A percentile compares a stretch with the other conserved stretches of the same genome.
Conservation (phyloP, 495 filamentous ascomycete species). For the Xylaria scruposa region DNA sequence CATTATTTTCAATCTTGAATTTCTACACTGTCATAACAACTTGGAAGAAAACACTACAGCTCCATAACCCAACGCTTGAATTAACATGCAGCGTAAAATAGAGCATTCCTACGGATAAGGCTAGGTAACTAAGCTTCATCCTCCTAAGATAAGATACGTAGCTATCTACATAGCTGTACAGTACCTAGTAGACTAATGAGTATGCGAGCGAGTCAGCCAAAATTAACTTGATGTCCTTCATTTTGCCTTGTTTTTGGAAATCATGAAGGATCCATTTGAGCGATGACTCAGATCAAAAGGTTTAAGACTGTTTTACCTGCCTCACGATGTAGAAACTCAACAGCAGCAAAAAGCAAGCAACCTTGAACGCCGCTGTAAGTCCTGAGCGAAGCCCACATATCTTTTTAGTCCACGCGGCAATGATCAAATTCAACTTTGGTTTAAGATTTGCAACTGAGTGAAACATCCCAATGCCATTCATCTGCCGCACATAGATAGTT, state of each 20-base stretch:
- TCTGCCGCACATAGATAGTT: too few relatives aligned
- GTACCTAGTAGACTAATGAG: background rate
- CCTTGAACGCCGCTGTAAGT: too few relatives aligned
- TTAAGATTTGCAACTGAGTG: too few relatives aligned
- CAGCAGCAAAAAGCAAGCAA: background rate
- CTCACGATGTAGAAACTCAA: background rate
- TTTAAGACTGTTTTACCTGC: background rate
- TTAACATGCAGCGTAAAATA: background rate
- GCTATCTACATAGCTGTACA: background rate
- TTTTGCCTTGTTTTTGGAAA: background rate
- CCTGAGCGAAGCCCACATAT: too few relatives aligned
- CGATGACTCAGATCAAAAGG: background rate
- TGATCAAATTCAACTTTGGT: too few relatives aligned
- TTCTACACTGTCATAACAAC: too few relatives aligned
- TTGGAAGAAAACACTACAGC: too few relatives aligned
- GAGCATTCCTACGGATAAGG: background rate
- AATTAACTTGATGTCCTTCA: background rate
- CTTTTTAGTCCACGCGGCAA: too few relatives aligned
- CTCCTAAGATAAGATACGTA: background rate
- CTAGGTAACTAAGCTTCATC: background rate
- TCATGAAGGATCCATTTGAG: background rate
- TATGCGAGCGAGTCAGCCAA: background rate
- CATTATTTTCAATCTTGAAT: too few relatives aligned
- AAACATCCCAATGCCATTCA: too few relatives aligned
- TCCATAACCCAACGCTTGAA: background rate